Conservation (phyloP, 225 moss, liverwort and hornwort species). For the Physcomitrellopsis africana region DNA sequence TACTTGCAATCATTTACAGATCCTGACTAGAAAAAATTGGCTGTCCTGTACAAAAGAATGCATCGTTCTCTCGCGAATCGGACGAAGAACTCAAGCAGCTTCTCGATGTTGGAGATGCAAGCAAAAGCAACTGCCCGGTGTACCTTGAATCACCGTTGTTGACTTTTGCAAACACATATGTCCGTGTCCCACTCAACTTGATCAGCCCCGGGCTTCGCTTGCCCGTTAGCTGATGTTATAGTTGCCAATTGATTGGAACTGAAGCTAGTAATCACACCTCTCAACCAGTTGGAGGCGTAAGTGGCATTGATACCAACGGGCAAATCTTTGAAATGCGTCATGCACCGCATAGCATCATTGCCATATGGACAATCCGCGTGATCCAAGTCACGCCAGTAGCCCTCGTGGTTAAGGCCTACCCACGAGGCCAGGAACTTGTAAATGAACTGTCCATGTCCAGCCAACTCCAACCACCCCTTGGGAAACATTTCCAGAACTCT, state of each 20-base stretch:
- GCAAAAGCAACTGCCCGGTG: neutral
- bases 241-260: constrained; percentile 12
- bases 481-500: constrained; percentile 58
- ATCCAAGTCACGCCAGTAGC: constrained; percentile 52
- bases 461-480: constrained; percentile 49
- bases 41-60: too few relatives aligned
- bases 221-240: neutral
- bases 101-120: neutral
- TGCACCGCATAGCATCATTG: constrained; percentile 28
- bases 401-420: constrained; percentile 46
- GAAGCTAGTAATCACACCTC: constrained; percentile 34
- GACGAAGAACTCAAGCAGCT: neutral
- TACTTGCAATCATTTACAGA: too few relatives aligned
- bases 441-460: constrained; percentile 51
- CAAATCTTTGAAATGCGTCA: constrained; percentile 44
- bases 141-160: constrained; percentile 13
- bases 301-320: constrained; percentile 46
- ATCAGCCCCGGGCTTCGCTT: neutral
- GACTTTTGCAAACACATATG: neutral
- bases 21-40: too few relatives aligned
- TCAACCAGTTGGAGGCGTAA: constrained; percentile 38
- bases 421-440: constrained; percentile 42
- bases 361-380: constrained; percentile 41
- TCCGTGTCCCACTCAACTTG: constrained; percentile 19
- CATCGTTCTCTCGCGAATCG: too few relatives aligned